These are phyloP conservation scores for Candida vaughaniae DNA, from an alignment of 805 yeast species.

Conservation along the genomic window DNA sequence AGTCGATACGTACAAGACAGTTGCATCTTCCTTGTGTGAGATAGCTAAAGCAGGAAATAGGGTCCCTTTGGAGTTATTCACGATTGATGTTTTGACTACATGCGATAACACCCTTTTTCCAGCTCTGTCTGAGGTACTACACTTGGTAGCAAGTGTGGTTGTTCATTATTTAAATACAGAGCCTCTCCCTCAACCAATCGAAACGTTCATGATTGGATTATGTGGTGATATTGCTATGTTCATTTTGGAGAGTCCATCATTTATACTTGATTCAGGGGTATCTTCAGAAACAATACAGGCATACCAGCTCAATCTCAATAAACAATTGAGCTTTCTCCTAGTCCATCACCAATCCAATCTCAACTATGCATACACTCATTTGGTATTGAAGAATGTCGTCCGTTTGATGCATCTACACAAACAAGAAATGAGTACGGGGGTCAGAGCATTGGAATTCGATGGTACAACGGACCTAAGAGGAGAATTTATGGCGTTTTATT, in stretches of 20 bases:
- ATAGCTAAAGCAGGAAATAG: constrained; percentile 1
- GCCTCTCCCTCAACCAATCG: constrained; percentile 2
- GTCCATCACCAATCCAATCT: neutral
- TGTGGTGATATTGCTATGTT: constrained; percentile 7
- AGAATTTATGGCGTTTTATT: neutral
- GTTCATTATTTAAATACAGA: neutral
- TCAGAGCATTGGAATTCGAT: neutral
- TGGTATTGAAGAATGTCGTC: neutral
- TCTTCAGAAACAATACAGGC: neutral
- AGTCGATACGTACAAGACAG: neutral
- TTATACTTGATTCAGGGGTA: neutral
- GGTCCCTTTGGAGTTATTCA: constrained; percentile 6
- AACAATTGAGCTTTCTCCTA: neutral
- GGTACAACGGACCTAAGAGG: neutral
- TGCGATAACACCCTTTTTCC: constrained; percentile 1
- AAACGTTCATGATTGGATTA: constrained; percentile 6
- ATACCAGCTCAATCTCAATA: neutral
- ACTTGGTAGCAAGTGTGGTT: neutral
- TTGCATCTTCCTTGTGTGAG: constrained; percentile 2
- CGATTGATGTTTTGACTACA: neutral
- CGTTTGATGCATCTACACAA: neutral
- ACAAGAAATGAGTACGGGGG: neutral
- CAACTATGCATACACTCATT: constrained; percentile 3
- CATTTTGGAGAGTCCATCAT: neutral
- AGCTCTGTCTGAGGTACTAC: neutral